Evolutionary conservation across 1,139 yeast species (phyloP).

Genomic region (Debaryomycetaceae sp.): DNA sequence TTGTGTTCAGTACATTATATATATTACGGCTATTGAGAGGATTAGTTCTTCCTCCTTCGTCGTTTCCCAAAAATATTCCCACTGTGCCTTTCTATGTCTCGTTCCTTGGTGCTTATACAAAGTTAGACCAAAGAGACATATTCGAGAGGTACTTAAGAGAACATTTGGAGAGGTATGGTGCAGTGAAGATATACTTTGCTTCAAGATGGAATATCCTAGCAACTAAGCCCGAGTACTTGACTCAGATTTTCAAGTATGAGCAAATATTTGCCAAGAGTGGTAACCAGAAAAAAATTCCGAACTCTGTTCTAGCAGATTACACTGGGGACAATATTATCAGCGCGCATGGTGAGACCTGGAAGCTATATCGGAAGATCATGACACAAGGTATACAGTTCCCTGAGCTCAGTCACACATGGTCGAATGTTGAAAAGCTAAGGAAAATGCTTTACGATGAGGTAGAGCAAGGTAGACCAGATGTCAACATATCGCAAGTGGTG

Average conservation of each 20-base stretch:
- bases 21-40: constrained; percentile 9
- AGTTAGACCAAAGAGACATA: constrained; percentile 48
- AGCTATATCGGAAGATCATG: constrained; percentile 41
- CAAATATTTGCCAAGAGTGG: constrained; percentile 56
- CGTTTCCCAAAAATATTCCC: constrained; percentile 45
- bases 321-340: constrained; percentile 65
- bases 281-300: constrained; percentile 56
- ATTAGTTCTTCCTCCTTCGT: constrained; percentile 27
- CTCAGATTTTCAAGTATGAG: constrained; percentile 48
- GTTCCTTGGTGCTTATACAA: constrained; percentile 43
- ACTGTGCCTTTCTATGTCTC: constrained; percentile 61
- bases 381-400: constrained; percentile 54
- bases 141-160: constrained; percentile 38
- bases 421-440: constrained; percentile 29
- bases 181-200: constrained; percentile 59
- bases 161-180: constrained; percentile 48
- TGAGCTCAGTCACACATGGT: constrained; percentile 27
- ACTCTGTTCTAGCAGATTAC: constrained; percentile 51
- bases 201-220: constrained; percentile 62
- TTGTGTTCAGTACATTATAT: neutral
- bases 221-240: constrained; percentile 45
- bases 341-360: constrained; percentile 58
- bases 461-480: constrained; percentile 4
- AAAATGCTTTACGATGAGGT: constrained; percentile 9
- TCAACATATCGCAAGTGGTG: constrained; percentile 36